Conservation (phyloP, 768 basidiomycete genomes). For the Pulveroboletus sp. region DNA sequence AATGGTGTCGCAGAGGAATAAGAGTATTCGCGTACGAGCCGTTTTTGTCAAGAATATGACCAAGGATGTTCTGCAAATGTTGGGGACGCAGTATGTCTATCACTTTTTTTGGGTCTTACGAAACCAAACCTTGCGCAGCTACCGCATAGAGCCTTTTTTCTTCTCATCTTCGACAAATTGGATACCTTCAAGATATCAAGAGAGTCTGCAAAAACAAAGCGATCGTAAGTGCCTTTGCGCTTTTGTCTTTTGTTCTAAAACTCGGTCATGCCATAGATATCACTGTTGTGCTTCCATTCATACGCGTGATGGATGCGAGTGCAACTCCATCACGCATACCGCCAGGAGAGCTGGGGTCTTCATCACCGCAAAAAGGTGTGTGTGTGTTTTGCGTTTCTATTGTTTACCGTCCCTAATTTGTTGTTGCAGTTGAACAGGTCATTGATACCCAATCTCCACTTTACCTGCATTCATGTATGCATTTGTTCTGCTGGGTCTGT, state of each 20-base stretch:
- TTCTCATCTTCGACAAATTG: slow-evolving; percentile 60
- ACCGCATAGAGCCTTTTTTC: slow-evolving; percentile 58
- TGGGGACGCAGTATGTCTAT: slow-evolving; percentile 45
- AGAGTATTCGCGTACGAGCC: slow-evolving; percentile 40
- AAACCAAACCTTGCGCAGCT: slow-evolving; percentile 26
- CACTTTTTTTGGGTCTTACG: not conserved
- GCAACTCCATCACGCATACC: not conserved
- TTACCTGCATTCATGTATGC: slow-evolving; percentile 30
- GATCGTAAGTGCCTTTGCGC: slow-evolving; percentile 45
- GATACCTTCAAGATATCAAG: slow-evolving; percentile 65
- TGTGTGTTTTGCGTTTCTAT: not conserved
- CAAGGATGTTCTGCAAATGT: slow-evolving; percentile 49
- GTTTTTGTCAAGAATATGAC: slow-evolving; percentile 49
- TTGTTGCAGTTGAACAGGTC: slow-evolving; percentile 17
- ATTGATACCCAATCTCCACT: slow-evolving; percentile 55
- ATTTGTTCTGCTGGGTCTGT: not conserved
- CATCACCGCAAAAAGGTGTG: slow-evolving; percentile 6
- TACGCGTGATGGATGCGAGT: slow-evolving; percentile 33
- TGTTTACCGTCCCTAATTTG: not conserved
- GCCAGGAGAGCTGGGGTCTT: not conserved
- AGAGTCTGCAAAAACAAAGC: slow-evolving; percentile 38
- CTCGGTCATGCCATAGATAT: slow-evolving; percentile 37
- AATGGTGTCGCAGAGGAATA: slow-evolving; percentile 24
- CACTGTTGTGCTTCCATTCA: slow-evolving; percentile 51
- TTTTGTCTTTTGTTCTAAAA: slow-evolving; percentile 14